phyloP scores from a whole-genome alignment of 352 stramenopile genomes.

The Pythium graminicola region DNA sequence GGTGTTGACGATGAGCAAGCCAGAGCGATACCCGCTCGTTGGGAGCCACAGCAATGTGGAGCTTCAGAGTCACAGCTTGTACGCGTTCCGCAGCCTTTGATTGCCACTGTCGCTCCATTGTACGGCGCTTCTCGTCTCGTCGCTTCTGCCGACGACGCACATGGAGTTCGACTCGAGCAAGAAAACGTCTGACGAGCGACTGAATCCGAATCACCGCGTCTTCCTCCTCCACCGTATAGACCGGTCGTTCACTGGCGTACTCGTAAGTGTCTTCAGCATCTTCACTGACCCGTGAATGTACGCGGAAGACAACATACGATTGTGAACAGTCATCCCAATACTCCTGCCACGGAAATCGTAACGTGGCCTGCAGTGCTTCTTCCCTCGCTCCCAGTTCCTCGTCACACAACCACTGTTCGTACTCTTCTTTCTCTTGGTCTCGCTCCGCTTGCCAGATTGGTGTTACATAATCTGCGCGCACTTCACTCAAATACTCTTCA shows the following conservation, averaged over 20 bases:
- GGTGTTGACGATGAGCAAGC: conserved; percentile 17
- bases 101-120: conserved; percentile 42
- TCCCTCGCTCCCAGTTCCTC: conserved; percentile 30
- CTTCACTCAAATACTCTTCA: conserved; percentile 50
- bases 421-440: conserved; percentile 42
- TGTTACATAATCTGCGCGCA: conserved; percentile 47
- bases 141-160: conserved; percentile 27
- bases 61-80: conserved; percentile 40
- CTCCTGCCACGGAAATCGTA: conserved; percentile 54
- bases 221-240: conserved; percentile 64
- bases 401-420: conserved; percentile 37
- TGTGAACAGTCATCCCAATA: conserved; percentile 50
- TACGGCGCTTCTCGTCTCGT: conserved; percentile 23
- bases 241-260: conserved; percentile 31
- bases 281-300: neutral
- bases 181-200: conserved; percentile 29
- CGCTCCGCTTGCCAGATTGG: conserved; percentile 60
- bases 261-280: conserved; percentile 18
- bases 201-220: conserved; percentile 43
- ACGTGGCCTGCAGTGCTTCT: conserved; percentile 27
- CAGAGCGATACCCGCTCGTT: conserved; percentile 23
- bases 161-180: conserved; percentile 30
- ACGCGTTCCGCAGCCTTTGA: conserved; percentile 29
- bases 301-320: conserved; percentile 32
- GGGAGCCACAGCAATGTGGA: conserved; percentile 13